A percentile compares a stretch with the other conserved stretches of the same genome.
phyloP scores from a whole-genome alignment of 768 basidiomycete genomes.

The Pisolithus orientalis region DNA sequence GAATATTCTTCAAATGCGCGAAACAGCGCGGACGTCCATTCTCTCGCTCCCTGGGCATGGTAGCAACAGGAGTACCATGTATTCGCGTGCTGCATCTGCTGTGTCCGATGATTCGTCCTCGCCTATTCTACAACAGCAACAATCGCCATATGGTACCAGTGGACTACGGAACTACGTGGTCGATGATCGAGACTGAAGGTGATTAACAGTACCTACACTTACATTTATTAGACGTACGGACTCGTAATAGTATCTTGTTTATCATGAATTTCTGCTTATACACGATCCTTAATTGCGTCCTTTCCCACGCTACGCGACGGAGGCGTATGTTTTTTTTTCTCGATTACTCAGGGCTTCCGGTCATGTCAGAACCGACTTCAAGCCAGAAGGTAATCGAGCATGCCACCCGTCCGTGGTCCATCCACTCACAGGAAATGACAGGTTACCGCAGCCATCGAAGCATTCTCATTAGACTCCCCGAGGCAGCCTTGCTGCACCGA shows the following conservation, averaged over 20 bases:
- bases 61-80: conserved; percentile 43
- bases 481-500: conserved; percentile 15
- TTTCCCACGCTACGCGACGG: not conserved
- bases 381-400: not conserved
- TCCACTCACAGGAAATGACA: not conserved
- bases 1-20: conserved; percentile 74
- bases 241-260: no score
- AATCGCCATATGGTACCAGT: conserved; percentile 34
- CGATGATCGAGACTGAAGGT: conserved; percentile 25
- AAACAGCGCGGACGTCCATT: conserved; percentile 63
- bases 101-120: conserved; percentile 50
- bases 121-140: conserved; percentile 46
- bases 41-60: conserved; percentile 45
- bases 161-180: conserved; percentile 49
- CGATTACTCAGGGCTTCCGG: no score
- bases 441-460: conserved; percentile 39
- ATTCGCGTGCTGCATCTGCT: conserved; percentile 38
- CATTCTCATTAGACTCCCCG: conserved; percentile 39
- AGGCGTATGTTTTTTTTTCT: not conserved
- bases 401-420: not conserved
- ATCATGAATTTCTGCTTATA: no score
- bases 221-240: no score
- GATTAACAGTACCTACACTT: no score
- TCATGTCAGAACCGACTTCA: not conserved
- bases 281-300: no score